Conservation (phyloP, 75 land plant species). For the Picea sitchensis region DNA sequence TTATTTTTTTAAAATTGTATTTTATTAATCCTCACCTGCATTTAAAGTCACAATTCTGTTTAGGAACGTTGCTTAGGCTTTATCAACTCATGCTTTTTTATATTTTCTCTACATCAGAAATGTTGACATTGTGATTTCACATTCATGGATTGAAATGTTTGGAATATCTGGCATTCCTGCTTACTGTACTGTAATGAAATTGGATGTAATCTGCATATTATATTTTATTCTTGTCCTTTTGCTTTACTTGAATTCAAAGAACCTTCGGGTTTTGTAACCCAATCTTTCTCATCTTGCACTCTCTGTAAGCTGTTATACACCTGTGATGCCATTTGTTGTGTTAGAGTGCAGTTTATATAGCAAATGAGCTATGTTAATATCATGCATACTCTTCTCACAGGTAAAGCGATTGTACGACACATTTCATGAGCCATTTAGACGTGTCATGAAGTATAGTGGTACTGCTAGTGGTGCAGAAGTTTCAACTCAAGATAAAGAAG, state of each 20-base stretch:
- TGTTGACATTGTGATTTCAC: too few species aligned
- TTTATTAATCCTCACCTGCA: too few species aligned
- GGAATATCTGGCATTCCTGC: too few species aligned
- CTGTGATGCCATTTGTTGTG: not conserved
- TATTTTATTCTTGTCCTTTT: not conserved
- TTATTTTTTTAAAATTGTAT: too few species aligned
- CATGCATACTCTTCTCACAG: slow-evolving; percentile 26
- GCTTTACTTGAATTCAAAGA: not conserved
- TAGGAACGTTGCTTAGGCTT: too few species aligned
- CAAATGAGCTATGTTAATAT: not conserved
- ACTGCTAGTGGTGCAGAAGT: slow-evolving; percentile 24
- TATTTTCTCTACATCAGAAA: too few species aligned
- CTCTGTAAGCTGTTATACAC: not conserved
- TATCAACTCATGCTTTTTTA: too few species aligned
- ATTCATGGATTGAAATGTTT: too few species aligned
- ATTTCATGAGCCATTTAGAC: slow-evolving; percentile 94
- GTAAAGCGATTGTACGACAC: slow-evolving; percentile 92
- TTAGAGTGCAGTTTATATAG: not conserved
- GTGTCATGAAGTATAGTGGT: slow-evolving; percentile 45
- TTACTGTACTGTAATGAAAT: too few species aligned
- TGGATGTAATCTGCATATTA: too few species aligned
- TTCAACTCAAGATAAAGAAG: slow-evolving; percentile 14
- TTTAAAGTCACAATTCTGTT: too few species aligned
- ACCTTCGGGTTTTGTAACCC: not conserved
- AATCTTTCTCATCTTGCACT: not conserved